Evolutionary conservation across 140 eudicot species (phyloP).

Genomic region (Cichorium intybus): DNA sequence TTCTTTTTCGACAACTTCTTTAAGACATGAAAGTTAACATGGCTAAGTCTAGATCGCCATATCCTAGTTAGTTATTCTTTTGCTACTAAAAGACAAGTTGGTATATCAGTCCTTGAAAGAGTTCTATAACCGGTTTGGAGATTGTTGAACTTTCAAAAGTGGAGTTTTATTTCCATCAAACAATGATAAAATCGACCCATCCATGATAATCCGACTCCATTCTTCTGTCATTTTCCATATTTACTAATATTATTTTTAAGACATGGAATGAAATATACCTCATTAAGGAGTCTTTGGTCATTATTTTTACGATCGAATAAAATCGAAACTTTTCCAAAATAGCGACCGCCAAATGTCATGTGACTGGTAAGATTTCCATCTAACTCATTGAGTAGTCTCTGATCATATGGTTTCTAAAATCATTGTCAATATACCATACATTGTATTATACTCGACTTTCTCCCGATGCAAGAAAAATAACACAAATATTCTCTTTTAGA

Average conservation of each 20-base stretch:
- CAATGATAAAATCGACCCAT: not conserved
- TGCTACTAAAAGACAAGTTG: not conserved
- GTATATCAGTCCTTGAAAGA: not conserved
- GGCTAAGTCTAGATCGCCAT: not conserved
- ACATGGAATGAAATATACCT: constrained; percentile 15
- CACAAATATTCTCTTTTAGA: no score
- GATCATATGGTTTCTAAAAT: no score
- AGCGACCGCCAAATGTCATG: no score
- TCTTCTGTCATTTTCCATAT: constrained; percentile 4
- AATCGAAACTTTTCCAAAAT: no score
- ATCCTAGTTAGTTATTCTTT: not conserved
- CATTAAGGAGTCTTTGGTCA: not conserved
- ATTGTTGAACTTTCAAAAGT: not conserved
- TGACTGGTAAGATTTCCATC: no score
- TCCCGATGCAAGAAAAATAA: no score
- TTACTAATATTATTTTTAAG: not conserved
- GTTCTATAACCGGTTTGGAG: not conserved
- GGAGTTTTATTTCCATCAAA: not conserved
- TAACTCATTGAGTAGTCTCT: no score
- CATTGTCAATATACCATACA: no score
- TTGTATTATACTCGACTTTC: no score
- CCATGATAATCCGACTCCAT: not conserved
- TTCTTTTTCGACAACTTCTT: not conserved
- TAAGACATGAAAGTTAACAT: not conserved
- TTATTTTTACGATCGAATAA: constrained; percentile 9